phyloP scores from a whole-genome alignment of 345 rosid species.

The Salix purpurea region DNA sequence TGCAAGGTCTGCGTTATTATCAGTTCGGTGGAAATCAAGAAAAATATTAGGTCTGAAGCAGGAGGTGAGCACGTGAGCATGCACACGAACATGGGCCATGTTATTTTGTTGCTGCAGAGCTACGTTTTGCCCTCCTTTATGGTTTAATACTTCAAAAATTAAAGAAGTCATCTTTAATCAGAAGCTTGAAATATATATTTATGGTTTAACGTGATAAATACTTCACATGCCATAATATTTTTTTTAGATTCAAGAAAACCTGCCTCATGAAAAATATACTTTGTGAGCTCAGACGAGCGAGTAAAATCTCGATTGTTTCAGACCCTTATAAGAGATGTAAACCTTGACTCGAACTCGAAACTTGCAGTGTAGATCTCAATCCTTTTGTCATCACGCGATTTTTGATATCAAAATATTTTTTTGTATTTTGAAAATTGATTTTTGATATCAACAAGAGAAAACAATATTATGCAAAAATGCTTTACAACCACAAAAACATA shows the following conservation, averaged over 20 bases:
- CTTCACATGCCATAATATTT: neutral
- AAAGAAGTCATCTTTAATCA: neutral
- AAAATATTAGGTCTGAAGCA: neutral
- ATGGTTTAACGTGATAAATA: neutral
- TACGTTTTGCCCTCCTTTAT: neutral
- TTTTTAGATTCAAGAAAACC: too few relatives aligned
- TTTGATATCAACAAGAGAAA: too few relatives aligned
- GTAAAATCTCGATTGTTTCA: too few relatives aligned
- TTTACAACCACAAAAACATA: too few relatives aligned
- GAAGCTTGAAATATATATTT: neutral
- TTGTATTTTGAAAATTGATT: too few relatives aligned
- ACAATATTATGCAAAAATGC: too few relatives aligned
- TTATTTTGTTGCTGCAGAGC: neutral
- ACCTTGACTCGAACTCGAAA: too few relatives aligned
- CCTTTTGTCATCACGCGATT: too few relatives aligned
- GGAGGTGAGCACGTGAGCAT: slow-evolving; percentile 1
- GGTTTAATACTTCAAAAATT: neutral
- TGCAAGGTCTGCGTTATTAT: slow-evolving; percentile 11
- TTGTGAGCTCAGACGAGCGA: fast-evolving
- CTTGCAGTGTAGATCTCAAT: too few relatives aligned
- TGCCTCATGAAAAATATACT: fast-evolving
- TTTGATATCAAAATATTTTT: too few relatives aligned
- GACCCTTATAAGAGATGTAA: too few relatives aligned
- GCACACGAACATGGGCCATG: neutral
- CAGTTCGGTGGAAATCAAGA: neutral